Evolutionary conservation across 495 filamentous ascomycete genomes (phyloP).

Genomic region (Penicillium bovifimosum): DNA sequence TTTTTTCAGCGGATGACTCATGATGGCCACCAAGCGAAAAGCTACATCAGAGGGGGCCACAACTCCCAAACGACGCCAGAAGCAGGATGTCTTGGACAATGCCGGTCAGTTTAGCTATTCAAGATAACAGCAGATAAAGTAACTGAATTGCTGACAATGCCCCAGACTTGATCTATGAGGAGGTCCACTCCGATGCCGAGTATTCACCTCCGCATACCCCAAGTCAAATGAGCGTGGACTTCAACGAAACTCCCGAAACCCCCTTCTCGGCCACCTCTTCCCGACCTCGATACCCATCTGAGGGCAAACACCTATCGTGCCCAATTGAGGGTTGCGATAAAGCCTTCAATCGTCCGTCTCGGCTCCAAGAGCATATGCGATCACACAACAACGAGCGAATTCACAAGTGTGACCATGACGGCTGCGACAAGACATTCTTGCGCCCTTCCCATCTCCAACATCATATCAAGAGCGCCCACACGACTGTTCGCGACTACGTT

Average conservation of each 20-base stretch:
- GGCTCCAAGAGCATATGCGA: constrained; percentile 69
- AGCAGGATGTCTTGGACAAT: constrained; percentile 21
- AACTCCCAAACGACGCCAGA: constrained; percentile 27
- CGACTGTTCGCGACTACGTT: constrained; percentile 59
- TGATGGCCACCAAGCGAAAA: constrained; percentile 31
- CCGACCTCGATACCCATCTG: constrained; percentile 50
- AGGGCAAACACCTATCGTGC: constrained; percentile 69
- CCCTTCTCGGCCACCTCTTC: constrained; percentile 49
- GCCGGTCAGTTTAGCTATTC: constrained; percentile 22
- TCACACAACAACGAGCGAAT: constrained; percentile 77
- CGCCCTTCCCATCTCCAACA: constrained; percentile 75
- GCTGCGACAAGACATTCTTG: constrained; percentile 75
- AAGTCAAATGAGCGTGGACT: constrained; percentile 29
- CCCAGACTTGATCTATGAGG: constrained; percentile 41
- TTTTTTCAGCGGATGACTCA: not conserved
- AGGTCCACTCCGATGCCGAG: constrained; percentile 34
- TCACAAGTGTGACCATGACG: constrained; percentile 59
- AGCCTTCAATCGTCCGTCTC: constrained; percentile 81
- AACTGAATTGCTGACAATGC: constrained; percentile 3
- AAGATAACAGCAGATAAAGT: constrained; percentile 1
- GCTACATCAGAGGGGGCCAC: constrained; percentile 18
- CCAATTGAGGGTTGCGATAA: constrained; percentile 64
- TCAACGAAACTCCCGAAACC: constrained; percentile 46
- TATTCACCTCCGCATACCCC: constrained; percentile 28
- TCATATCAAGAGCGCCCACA: constrained; percentile 79